phyloP scores from a whole-genome alignment of 805 yeast species.

The Pichia thaimueangensis region DNA sequence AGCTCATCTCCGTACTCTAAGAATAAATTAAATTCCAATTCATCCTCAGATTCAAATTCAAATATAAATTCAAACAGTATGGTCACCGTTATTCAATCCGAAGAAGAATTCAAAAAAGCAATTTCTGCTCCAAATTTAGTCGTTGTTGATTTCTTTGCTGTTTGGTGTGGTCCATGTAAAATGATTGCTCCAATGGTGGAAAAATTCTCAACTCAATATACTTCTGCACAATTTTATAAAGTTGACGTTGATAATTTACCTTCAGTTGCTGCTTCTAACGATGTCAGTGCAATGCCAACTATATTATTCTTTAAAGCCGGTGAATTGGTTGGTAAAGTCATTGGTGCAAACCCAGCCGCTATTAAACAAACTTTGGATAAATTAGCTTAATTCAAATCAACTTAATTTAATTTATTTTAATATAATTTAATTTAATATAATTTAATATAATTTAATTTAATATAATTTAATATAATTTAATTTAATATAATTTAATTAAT shows the following conservation, averaged over 20 bases:
- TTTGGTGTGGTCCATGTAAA: conserved; percentile 99
- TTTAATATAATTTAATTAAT: no score
- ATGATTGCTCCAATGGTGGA: conserved; percentile 92
- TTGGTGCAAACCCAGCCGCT: conserved; percentile 87
- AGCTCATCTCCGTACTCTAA: conserved; percentile 4
- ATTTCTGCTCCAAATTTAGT: conserved; percentile 59
- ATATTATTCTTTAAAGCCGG: conserved; percentile 77
- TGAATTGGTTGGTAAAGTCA: conserved; percentile 66
- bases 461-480: not conserved
- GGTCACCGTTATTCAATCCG: conserved; percentile 44
- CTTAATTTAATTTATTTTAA: not conserved
- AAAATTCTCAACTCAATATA: conserved; percentile 63
- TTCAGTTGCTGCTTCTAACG: conserved; percentile 63
- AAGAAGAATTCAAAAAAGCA: conserved; percentile 60
- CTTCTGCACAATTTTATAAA: conserved; percentile 72
- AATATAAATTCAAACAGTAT: conserved; percentile 26
- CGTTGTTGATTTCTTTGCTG: conserved; percentile 92
- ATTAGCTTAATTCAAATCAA: conserved; percentile 21
- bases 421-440: not conserved
- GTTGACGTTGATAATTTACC: conserved; percentile 86
- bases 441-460: not conserved
- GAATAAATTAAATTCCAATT: conserved; percentile 2
- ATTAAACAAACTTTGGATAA: conserved; percentile 53
- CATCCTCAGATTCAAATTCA: conserved; percentile 1
- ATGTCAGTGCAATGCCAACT: conserved; percentile 55